Base-by-base conservation (phyloP, 441 rosid species). In the Jatropha podagrica region DNA sequence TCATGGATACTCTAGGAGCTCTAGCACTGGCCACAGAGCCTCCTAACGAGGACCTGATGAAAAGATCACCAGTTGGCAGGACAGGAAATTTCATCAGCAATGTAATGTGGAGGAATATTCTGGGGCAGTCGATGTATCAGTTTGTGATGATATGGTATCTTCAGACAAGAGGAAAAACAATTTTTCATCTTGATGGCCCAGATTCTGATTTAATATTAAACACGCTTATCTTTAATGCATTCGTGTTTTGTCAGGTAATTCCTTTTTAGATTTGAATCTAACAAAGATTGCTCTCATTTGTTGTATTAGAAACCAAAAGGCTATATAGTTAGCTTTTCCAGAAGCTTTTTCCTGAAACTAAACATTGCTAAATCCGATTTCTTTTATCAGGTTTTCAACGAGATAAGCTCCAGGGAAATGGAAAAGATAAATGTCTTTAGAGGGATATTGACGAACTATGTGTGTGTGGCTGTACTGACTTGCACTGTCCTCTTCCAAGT, bases 1-100 rank as follows among this genome's bases (percentile, higher is more conserved):
- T 93, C 81, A 91, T 93, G 97, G 97, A 91, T 78, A 90, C 98
- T 9, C 78, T 91, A 7, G 98, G 97, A 3, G 97, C 98, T 61
- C 83, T 93, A 15, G 98, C 98, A 72, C 84, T 93, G 0, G 98
- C 98, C 70, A 91, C 94, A 4, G 94, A 91, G 37, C 84, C 87
- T 26, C 95, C 98, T 44, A 90, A 86, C 2, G 85, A 85, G 64
- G 91, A 93, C 72, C 91, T 93, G 73, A 84, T 93, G 88, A 81
- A 84, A 74, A 86, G 81, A 32, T 76, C 80, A 10, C 97, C 98
- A 4, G 91, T 90, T 17, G 95, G 97, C 49, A 79, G 98, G 72
- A 91, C 89, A 0, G 85, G 81, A 75, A 85, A 91, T 59, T 90
- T 93, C 20, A 90, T 90, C 72, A 89, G 86, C 23, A 91, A 90